A percentile compares a stretch with the other conserved stretches of the same genome.
phyloP scores from a whole-genome alignment of 805 yeast genomes.

The Barnettozyma sp. region DNA sequence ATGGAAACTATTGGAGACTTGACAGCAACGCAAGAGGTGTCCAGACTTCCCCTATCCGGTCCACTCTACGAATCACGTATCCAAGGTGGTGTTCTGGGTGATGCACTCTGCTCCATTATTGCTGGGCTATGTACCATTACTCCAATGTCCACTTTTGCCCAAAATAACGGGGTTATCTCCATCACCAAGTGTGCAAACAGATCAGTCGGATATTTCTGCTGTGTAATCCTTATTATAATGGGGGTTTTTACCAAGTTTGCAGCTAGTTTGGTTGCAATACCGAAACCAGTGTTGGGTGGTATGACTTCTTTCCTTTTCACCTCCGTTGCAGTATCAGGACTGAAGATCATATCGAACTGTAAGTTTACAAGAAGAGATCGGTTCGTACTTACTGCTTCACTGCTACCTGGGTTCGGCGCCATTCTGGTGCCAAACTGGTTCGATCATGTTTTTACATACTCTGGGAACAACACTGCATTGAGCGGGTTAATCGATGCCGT shows the following conservation, averaged over 20 bases:
- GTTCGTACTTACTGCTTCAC: slow-evolving; percentile 58
- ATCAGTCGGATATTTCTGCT: slow-evolving; percentile 72
- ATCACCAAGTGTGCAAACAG: slow-evolving; percentile 88
- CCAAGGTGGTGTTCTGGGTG: slow-evolving; percentile 90
- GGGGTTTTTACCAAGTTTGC: slow-evolving; percentile 84
- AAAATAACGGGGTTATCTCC: slow-evolving; percentile 90
- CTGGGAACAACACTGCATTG: slow-evolving; percentile 50
- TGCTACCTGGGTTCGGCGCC: slow-evolving; percentile 63
- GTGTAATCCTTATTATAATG: slow-evolving; percentile 74
- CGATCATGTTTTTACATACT: slow-evolving; percentile 53
- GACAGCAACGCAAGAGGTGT: slow-evolving; percentile 90
- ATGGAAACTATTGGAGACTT: slow-evolving; percentile 94
- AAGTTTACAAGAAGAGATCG: slow-evolving; percentile 65
- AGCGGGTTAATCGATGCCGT: slow-evolving; percentile 64
- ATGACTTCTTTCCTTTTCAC: slow-evolving; percentile 76
- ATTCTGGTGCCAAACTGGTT: slow-evolving; percentile 63
- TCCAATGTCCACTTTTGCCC: slow-evolving; percentile 89
- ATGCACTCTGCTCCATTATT: slow-evolving; percentile 71
- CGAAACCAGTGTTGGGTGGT: slow-evolving; percentile 77
- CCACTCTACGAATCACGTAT: slow-evolving; percentile 72
- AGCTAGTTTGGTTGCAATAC: slow-evolving; percentile 82
- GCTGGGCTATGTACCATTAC: slow-evolving; percentile 78
- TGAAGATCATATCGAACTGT: slow-evolving; percentile 49
- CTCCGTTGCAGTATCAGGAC: slow-evolving; percentile 70
- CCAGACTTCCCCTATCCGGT: slow-evolving; percentile 79